These are phyloP conservation scores for Candida nemodendra DNA, from an alignment of 805 yeast genomes.

Conservation along the genomic window DNA sequence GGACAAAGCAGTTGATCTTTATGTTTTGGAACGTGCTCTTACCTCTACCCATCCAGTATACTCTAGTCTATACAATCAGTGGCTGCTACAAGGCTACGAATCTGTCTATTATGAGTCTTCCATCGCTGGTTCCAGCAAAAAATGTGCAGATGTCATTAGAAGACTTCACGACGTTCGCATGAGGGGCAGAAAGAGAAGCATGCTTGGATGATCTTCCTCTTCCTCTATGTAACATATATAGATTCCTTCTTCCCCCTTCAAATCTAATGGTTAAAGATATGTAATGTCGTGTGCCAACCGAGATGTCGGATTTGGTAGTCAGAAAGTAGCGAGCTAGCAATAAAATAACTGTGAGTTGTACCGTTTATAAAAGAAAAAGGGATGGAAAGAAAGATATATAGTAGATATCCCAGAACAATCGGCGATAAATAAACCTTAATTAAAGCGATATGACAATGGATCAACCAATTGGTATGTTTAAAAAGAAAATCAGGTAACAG, in stretches of 20 bases:
- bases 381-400: not conserved
- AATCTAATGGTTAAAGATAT: no score
- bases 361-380: conserved; percentile 5
- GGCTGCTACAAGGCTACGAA: conserved; percentile 73
- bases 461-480: conserved; percentile 31
- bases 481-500: no score
- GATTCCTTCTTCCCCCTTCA: no score
- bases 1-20: conserved; percentile 96
- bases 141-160: conserved; percentile 51
- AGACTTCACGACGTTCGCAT: conserved; percentile 81
- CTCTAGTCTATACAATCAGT: conserved; percentile 59
- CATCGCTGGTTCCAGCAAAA: conserved; percentile 38
- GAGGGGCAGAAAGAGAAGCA: conserved; percentile 93
- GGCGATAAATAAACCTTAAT: not conserved
- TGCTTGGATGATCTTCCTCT: conserved; percentile 83
- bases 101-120: conserved; percentile 34
- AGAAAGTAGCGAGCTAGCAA: no score
- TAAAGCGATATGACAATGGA: conserved; percentile 20
- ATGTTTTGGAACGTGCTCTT: conserved; percentile 90
- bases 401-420: conserved; percentile 2
- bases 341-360: conserved; percentile 5
- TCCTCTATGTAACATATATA: no score
- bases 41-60: conserved; percentile 83
- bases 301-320: no score
- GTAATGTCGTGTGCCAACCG: no score